phyloP scores from a whole-genome alignment of 306 rosid species.

The Betula pendula region DNA sequence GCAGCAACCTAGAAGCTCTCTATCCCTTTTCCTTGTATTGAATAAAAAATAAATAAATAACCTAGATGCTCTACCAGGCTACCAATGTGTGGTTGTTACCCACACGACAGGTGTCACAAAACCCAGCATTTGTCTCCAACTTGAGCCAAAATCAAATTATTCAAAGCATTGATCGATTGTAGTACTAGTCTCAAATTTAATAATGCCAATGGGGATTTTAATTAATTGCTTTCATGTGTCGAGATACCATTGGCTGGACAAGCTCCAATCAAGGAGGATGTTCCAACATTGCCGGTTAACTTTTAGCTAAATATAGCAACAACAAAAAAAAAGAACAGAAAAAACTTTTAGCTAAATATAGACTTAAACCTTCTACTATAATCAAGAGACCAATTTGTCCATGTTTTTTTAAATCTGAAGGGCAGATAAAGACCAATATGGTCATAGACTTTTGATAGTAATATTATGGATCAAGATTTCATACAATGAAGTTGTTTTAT shows the following conservation, averaged over 20 bases:
- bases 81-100: neutral
- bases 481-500: too few relatives aligned
- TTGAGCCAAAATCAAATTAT: constrained; percentile 1
- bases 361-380: neutral
- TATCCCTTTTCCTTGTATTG: too few relatives aligned
- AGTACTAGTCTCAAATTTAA: neutral
- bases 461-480: too few relatives aligned
- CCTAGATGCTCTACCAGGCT: too few relatives aligned
- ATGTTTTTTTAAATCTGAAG: too few relatives aligned
- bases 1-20: too few relatives aligned
- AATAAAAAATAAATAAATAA: too few relatives aligned
- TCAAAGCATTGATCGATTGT: neutral
- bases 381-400: neutral
- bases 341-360: constrained; percentile 16
- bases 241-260: constrained; percentile 28
- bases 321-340: too few relatives aligned
- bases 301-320: constrained; percentile 15
- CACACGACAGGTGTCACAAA: constrained; percentile 22
- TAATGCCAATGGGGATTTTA: neutral
- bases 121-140: neutral
- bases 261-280: constrained; percentile 31
- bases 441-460: too few relatives aligned
- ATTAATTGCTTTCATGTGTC: constrained; percentile 25
- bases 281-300: constrained; percentile 13
- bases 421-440: too few relatives aligned